phyloP scores from a whole-genome alignment of 192 early-diverging fungal species.

The Spizellomyces punctatus region DNA sequence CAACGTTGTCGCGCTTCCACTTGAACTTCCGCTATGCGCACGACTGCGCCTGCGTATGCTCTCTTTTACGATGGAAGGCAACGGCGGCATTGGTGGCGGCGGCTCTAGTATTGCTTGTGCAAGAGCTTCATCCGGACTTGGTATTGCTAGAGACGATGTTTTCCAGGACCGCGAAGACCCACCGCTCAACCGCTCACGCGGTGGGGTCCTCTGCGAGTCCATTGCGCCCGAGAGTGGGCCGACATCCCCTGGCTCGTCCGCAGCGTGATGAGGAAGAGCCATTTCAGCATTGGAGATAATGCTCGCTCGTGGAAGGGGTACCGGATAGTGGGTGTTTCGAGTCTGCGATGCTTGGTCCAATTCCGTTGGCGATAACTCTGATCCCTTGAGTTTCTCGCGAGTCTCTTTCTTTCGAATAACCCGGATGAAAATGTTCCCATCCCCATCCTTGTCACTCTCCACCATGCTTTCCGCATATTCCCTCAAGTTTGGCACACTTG shows the following conservation, averaged over 20 bases:
- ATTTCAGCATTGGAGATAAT: background rate
- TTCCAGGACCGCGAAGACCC: no score
- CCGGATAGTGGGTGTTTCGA: background rate
- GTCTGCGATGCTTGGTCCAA: background rate
- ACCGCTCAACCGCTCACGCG: no score
- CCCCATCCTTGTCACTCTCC: background rate
- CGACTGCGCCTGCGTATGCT: background rate
- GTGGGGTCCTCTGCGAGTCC: no score
- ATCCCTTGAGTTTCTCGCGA: background rate
- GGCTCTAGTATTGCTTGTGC: background rate
- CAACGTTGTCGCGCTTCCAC: no score
- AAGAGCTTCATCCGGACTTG: background rate
- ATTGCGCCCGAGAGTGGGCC: no score
- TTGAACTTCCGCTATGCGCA: background rate
- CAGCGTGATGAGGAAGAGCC: background rate
- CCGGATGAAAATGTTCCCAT: conserved; percentile 9
- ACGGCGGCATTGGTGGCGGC: background rate
- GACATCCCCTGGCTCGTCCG: background rate
- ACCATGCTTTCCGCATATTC: conserved; percentile 8
- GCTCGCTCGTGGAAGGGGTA: background rate
- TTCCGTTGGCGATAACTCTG: background rate
- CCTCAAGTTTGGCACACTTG: conserved; percentile 28
- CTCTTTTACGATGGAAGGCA: conserved; percentile 8
- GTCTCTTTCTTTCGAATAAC: conserved; percentile 2
- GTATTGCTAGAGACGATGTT: no score